A percentile compares a stretch with the other conserved stretches of the same genome.
phyloP scores from a whole-genome alignment of 1,139 yeast species.

The Barnettozyma hawaiiensis region DNA sequence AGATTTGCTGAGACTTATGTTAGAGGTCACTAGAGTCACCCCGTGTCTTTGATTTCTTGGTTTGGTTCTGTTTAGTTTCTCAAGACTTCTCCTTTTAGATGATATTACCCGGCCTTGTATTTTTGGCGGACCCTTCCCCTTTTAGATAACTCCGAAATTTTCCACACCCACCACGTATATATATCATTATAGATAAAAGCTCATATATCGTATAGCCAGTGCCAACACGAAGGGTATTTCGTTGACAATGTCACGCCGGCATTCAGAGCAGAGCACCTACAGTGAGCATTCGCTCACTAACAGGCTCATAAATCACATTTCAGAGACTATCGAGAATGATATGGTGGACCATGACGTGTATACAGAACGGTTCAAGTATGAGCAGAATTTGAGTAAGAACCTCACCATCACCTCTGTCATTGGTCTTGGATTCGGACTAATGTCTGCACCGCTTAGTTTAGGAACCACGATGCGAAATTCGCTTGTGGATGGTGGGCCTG shows the following conservation, averaged over 20 bases:
- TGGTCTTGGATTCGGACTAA: slow-evolving; percentile 68
- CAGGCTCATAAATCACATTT: slow-evolving; percentile 20
- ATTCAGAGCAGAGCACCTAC: slow-evolving; percentile 5
- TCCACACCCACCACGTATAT: neutral
- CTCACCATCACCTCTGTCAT: slow-evolving; percentile 61
- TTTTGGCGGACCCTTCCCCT: neutral
- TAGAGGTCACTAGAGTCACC: slow-evolving; percentile 10
- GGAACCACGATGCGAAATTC: slow-evolving; percentile 67
- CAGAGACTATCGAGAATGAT: slow-evolving; percentile 25
- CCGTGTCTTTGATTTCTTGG: too few species aligned
- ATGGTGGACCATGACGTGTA: slow-evolving; percentile 46
- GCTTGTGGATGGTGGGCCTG: slow-evolving; percentile 66
- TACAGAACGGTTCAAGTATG: slow-evolving; percentile 65
- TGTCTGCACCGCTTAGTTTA: slow-evolving; percentile 77
- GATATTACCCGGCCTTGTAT: neutral
- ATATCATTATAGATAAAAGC: neutral
- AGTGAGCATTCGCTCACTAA: slow-evolving; percentile 15
- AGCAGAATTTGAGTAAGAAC: slow-evolving; percentile 61
- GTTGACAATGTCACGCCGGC: slow-evolving; percentile 4
- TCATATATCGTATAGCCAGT: neutral
- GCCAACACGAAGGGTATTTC: neutral
- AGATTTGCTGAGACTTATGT: slow-evolving; percentile 63
- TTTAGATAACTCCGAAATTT: neutral
- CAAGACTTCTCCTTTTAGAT: neutral
- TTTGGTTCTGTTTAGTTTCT: too few species aligned